Percentiles rank a stretch among this genome's conserved stretches.
These are phyloP conservation scores for Fusarium tjaetaba DNA, from an alignment of 2,329 filamentous ascomycete genomes.

Conservation along the genomic window DNA sequence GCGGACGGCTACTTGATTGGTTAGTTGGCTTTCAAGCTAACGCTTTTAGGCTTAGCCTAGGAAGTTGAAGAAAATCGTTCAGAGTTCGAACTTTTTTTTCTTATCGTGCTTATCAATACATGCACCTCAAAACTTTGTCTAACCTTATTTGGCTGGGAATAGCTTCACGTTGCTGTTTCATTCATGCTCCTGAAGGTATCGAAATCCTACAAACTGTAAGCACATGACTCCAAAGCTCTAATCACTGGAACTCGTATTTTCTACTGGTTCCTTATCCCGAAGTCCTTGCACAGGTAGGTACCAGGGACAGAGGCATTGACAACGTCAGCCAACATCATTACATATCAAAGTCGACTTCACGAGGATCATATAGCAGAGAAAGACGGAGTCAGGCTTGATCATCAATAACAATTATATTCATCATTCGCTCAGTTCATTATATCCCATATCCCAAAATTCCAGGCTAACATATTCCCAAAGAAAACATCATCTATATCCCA, in stretches of 20 bases:
- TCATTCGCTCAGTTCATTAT: slow-evolving; percentile 19
- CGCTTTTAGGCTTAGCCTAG: not conserved
- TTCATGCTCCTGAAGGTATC: not conserved
- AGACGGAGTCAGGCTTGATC: not conserved
- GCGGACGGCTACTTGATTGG: slow-evolving; percentile 36
- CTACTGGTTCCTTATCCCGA: not conserved
- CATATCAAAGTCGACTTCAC: not conserved
- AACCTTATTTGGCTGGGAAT: slow-evolving; percentile 8
- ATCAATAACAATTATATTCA: slow-evolving; percentile 19
- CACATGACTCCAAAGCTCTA: not conserved
- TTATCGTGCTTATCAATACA: slow-evolving; percentile 41
- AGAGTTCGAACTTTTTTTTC: slow-evolving; percentile 42
- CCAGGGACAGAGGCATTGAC: no score
- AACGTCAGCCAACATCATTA: not conserved
- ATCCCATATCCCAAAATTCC: slow-evolving; percentile 13
- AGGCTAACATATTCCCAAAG: slow-evolving; percentile 10
- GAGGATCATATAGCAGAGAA: not conserved
- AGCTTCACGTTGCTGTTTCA: slow-evolving; percentile 10
- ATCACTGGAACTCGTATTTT: not conserved
- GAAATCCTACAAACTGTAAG: not conserved
- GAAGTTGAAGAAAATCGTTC: slow-evolving; percentile 27
- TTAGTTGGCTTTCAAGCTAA: rapidly evolving
- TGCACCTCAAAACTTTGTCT: not conserved
- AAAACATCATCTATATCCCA: slow-evolving; percentile 4
- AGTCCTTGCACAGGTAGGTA: not conserved